Evolutionary conservation across 306 rosid species (phyloP).

Genomic region (Fragaria iinumae): DNA sequence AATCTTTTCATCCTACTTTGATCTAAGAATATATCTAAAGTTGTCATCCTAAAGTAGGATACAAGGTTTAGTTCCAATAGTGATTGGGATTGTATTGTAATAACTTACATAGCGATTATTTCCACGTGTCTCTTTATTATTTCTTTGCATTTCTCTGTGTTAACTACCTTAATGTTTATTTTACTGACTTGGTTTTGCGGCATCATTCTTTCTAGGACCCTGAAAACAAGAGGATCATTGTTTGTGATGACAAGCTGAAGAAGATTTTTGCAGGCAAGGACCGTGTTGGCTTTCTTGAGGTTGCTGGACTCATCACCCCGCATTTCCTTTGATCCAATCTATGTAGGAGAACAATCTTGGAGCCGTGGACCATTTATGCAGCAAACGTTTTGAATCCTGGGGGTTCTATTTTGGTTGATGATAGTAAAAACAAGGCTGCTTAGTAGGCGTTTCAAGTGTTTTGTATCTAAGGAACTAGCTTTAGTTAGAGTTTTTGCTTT

Average conservation of each 20-base stretch:
- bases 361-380: constrained; percentile 19
- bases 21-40: neutral
- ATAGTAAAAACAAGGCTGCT: constrained; percentile 16
- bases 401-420: constrained; percentile 38
- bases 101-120: neutral
- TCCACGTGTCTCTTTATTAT: neutral
- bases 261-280: constrained; percentile 73
- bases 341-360: neutral
- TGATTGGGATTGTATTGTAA: neutral
- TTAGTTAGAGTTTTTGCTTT: constrained; percentile 33
- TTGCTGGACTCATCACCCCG: constrained; percentile 82
- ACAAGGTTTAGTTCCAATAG: neutral
- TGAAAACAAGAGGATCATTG: constrained; percentile 65
- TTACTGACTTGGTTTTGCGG: constrained; percentile 19
- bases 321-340: constrained; percentile 60
- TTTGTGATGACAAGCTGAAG: constrained; percentile 92
- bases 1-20: neutral
- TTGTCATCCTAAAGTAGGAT: neutral
- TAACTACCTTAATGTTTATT: neutral
- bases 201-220: constrained; percentile 55
- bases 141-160: neutral
- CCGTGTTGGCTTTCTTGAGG: constrained; percentile 73
- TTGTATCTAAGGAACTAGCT: constrained; percentile 29
- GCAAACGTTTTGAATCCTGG: constrained; percentile 28
- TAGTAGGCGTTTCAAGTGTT: constrained; percentile 30